Evolutionary conservation across 352 stramenopile genomes (phyloP), one percentile per base, ranked within the genome.

Genomic region (Pythium grandisporangium): DNA sequence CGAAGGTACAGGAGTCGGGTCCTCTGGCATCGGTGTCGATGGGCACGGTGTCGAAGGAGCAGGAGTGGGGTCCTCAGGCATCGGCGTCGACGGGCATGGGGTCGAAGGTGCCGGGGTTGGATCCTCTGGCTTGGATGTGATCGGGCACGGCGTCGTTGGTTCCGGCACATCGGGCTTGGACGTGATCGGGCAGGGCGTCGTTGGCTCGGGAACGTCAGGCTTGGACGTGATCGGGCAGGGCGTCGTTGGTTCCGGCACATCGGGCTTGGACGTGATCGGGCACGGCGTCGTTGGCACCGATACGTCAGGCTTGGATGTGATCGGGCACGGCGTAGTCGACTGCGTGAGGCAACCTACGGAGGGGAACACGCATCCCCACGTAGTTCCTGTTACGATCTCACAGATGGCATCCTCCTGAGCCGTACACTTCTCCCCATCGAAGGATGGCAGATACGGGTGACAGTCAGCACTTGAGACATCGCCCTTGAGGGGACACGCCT

Each of bases 291-390:
- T 38, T 12, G 14, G 30, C 44, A 38, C 36, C 17, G 33, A 33
- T 22, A 39, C 29, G 25, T 48, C 30, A 25, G 46, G 46, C 32
- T 39, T 48, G 17, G 46, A 39, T 13, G 46, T 53, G 11, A 38
- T 11, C 19, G 33, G 33, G 33, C 33, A 38, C 19, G 33, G 33
- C 19, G 33, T 38, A 11, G 37, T 53, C 11, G 29, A 22, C 7
- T 24, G 27, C 33, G 43, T 55, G 16, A 49, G 34, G 26, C 47
- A 55, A 8, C 47, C 47, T 21, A 49, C 40, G 12, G 47, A 48
- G 29, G 47, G 56, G 33, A 65, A 61, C n/a, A 40, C 45, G 32
- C 56, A 65, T 20, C 56, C 56, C 56, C 56, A 65, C 3, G 52
- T 48, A 8, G 29, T 37, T 27, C 41, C 38, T 14, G 26, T 41